Conservation (phyloP, 768 basidiomycete species). For the Naganishia vishniacii region DNA sequence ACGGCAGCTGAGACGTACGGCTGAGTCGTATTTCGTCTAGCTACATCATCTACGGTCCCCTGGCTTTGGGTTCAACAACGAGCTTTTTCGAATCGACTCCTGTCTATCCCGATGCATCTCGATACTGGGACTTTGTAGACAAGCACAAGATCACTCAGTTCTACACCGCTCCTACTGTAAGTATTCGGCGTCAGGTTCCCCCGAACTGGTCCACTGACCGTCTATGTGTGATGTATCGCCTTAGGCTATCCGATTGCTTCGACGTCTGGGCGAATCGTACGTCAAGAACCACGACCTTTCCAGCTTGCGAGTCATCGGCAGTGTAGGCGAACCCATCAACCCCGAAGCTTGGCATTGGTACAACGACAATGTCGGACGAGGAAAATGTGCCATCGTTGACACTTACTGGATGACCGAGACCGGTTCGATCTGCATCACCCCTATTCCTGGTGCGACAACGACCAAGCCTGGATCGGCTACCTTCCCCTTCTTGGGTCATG, state of each 20-base stretch:
- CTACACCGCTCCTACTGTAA: conserved; percentile 58
- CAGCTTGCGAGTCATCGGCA: conserved; percentile 77
- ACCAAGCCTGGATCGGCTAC: conserved; percentile 96
- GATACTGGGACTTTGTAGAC: conserved; percentile 95
- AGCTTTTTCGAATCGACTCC: conserved; percentile 92
- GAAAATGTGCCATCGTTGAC: conserved; percentile 86
- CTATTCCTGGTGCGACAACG: conserved; percentile 89
- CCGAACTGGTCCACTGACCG: neutral
- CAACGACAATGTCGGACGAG: conserved; percentile 84
- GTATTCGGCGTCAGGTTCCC: neutral
- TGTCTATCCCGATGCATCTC: conserved; percentile 87
- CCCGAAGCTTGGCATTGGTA: conserved; percentile 99
- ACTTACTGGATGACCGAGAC: conserved; percentile 93
- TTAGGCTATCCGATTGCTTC: conserved; percentile 83
- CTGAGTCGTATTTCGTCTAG: too few species aligned
- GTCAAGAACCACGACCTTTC: conserved; percentile 76
- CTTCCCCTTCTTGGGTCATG: conserved; percentile 95
- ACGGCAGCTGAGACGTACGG: too few species aligned
- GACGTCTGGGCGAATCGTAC: conserved; percentile 76
- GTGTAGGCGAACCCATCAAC: conserved; percentile 97
- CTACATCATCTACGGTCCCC: conserved; percentile 93
- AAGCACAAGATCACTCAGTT: conserved; percentile 92
- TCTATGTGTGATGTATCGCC: conserved; percentile 49
- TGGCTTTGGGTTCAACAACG: conserved; percentile 55
- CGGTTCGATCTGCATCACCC: conserved; percentile 88